Conservation (phyloP, 441 rosid genomes). For the Gossypium gossypioides region DNA sequence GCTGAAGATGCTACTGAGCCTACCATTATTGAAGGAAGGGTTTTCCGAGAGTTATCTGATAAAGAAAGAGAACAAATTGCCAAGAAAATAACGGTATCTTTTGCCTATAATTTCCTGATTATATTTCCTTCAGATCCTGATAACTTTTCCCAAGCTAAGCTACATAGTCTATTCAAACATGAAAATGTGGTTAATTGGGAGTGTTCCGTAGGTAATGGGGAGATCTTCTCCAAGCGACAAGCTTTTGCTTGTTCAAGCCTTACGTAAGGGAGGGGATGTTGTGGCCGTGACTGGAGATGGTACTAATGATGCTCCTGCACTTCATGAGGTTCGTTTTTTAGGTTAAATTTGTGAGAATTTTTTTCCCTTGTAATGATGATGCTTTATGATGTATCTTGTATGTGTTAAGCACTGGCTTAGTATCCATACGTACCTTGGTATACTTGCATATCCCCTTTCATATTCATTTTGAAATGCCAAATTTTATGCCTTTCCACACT, state of each 20-base stretch:
- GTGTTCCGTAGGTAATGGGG: slow-evolving; percentile 70
- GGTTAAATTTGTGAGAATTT: neutral
- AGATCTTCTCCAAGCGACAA: slow-evolving; percentile 94
- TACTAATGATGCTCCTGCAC: slow-evolving; percentile 98
- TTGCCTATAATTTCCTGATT: neutral
- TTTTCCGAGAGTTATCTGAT: slow-evolving; percentile 64
- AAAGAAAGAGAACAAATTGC: slow-evolving; percentile 73
- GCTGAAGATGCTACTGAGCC: slow-evolving; percentile 44
- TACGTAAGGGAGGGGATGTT: slow-evolving; percentile 80
- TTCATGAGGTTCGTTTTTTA: slow-evolving; percentile 63
- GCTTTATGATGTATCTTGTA: neutral
- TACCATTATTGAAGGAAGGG: slow-evolving; percentile 75
- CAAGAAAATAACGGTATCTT: slow-evolving; percentile 53
- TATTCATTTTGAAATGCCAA: neutral
- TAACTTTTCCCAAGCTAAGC: neutral
- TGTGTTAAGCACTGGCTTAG: neutral
- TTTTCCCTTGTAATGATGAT: neutral
- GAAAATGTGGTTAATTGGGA: neutral
- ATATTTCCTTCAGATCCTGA: neutral
- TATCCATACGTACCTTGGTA: neutral
- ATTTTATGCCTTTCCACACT: neutral
- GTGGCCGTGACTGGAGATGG: slow-evolving; percentile 99
- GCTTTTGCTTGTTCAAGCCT: slow-evolving; percentile 91
- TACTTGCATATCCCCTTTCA: neutral
- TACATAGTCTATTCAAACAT: slow-evolving; percentile 3